A percentile compares a stretch with the other conserved stretches of the same genome.
These are phyloP conservation scores for Lonicera japonica DNA, from an alignment of 129 eudicot genomes.

Conservation along the genomic window DNA sequence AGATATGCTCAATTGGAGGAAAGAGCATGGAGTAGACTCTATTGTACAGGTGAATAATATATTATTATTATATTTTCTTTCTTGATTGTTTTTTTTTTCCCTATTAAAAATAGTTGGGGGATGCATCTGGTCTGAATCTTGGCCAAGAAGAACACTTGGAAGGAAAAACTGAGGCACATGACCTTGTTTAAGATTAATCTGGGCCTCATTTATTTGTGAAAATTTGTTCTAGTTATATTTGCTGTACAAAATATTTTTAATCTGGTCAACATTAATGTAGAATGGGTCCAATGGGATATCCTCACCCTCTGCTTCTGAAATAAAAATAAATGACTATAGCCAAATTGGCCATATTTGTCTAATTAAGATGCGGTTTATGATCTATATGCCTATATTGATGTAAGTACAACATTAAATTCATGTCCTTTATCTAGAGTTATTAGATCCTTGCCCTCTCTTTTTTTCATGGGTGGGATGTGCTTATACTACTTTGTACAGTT, in stretches of 20 bases:
- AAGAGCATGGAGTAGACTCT: slow-evolving; percentile 66
- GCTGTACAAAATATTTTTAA: neutral
- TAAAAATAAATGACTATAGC: neutral
- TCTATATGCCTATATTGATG: neutral
- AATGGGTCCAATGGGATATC: neutral
- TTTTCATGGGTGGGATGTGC: neutral
- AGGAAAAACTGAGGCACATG: neutral
- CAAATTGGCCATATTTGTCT: neutral
- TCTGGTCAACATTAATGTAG: too few relatives aligned
- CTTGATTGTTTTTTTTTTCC: neutral
- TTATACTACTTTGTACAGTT: too few relatives aligned
- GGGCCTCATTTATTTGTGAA: neutral
- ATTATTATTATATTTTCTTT: neutral
- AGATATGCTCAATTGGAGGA: slow-evolving; percentile 95
- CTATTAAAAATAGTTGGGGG: slow-evolving; percentile 1
- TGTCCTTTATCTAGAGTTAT: neutral
- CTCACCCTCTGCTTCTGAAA: neutral
- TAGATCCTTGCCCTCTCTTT: neutral
- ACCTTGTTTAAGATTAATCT: neutral
- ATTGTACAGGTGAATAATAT: slow-evolving; percentile 54
- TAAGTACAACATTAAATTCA: neutral
- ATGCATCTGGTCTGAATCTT: slow-evolving; percentile 2
- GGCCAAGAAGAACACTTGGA: slow-evolving; percentile 1
- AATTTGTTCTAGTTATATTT: neutral
- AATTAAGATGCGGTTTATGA: neutral